phyloP scores from a whole-genome alignment of 2,329 filamentous ascomycete species.

The Sarocladium kiliense region DNA sequence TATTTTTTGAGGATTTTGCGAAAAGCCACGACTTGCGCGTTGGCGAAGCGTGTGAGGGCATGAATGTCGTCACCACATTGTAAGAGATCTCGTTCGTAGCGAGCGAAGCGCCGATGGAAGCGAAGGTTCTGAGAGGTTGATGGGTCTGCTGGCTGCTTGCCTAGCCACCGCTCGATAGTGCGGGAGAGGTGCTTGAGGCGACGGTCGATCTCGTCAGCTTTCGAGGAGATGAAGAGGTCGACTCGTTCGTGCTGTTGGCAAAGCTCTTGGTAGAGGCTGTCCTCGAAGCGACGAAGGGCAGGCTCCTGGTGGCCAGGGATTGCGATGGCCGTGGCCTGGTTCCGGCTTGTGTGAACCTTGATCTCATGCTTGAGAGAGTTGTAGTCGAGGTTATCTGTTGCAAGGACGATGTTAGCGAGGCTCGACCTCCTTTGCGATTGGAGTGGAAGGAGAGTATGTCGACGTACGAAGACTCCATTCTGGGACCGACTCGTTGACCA shows the following conservation, averaged over 20 bases:
- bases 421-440: background rate
- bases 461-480: constrained; percentile 71
- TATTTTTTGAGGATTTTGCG: constrained; percentile 85
- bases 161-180: constrained; percentile 41
- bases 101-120: constrained; percentile 46
- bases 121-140: constrained; percentile 30
- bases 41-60: constrained; percentile 65
- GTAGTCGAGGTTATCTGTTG: constrained; percentile 78
- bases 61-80: constrained; percentile 67
- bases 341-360: constrained; percentile 70
- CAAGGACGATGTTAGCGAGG: constrained; percentile 10
- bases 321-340: constrained; percentile 63
- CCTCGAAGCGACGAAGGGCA: constrained; percentile 59
- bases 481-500: constrained; percentile 71
- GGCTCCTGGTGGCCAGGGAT: constrained; percentile 67
- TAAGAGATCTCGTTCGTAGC: constrained; percentile 46
- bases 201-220: constrained; percentile 70
- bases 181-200: constrained; percentile 41
- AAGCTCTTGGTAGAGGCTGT: constrained; percentile 67
- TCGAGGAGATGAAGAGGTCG: constrained; percentile 73
- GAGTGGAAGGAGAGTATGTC: background rate
- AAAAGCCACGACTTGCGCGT: constrained; percentile 71
- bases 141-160: constrained; percentile 33
- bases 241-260: constrained; percentile 71
- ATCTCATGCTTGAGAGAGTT: constrained; percentile 81